Conservation (phyloP, 495 filamentous ascomycete species). For the Jackrogersella minutella region DNA sequence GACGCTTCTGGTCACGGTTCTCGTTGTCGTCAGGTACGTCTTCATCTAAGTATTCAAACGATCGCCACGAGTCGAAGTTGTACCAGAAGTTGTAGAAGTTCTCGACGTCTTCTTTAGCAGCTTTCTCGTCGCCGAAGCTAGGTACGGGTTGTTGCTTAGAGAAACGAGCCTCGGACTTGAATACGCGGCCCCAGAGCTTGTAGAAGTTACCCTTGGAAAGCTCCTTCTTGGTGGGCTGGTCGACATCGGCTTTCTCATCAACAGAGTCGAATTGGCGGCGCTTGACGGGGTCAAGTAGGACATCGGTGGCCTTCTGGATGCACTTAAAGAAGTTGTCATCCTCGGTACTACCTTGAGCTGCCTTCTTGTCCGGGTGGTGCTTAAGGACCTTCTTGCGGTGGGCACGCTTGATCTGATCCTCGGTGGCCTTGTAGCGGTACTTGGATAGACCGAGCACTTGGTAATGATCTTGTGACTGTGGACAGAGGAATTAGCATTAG, state of each 20-base stretch:
- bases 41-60: conserved; percentile 98
- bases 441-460: conserved; percentile 92
- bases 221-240: conserved; percentile 91
- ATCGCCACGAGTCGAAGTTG: conserved; percentile 97
- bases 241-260: conserved; percentile 89
- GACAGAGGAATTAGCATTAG: conserved; percentile 36
- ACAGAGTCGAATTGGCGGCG: conserved; percentile 97
- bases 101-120: conserved; percentile 86
- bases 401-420: conserved; percentile 97
- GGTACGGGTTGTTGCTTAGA: conserved; percentile 89
- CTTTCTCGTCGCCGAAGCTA: conserved; percentile 81
- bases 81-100: conserved; percentile 99
- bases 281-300: conserved; percentile 89
- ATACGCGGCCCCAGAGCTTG: conserved; percentile 88
- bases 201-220: conserved; percentile 85
- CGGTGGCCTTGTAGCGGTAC: conserved; percentile 89
- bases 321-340: conserved; percentile 99
- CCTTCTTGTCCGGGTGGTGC: conserved; percentile 99
- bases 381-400: conserved; percentile 99
- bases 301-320: conserved; percentile 96
- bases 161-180: conserved; percentile 91
- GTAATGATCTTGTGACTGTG: conserved; percentile 94
- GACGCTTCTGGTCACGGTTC: conserved; percentile 97
- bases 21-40: conserved; percentile 99
- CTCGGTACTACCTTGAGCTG: conserved; percentile 83